Evolutionary conservation across 148 eudicot species (phyloP).

Genomic region (Talinum fruticosum): DNA sequence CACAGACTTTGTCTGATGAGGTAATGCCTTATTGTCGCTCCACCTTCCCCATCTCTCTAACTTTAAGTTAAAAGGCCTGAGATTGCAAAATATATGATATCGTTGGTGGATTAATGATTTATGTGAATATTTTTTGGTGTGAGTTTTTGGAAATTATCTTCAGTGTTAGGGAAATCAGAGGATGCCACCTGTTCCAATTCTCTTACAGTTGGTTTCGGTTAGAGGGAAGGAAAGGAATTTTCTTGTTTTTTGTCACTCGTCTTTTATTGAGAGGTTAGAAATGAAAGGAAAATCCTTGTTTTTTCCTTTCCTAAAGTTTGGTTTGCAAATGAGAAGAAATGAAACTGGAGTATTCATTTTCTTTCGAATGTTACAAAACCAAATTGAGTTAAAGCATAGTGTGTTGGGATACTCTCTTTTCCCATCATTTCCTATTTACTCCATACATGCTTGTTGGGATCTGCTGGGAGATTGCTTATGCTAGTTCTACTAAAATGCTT

Average conservation of each 20-base stretch:
- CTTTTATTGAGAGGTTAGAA: neutral
- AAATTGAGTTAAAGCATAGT: too few species aligned
- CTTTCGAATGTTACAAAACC: neutral
- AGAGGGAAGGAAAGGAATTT: neutral
- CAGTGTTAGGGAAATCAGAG: neutral
- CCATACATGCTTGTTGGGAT: neutral
- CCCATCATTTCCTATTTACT: neutral
- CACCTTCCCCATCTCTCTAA: neutral
- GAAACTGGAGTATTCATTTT: neutral
- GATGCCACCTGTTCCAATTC: neutral
- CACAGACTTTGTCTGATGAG: conserved; percentile 85
- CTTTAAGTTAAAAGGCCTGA: neutral
- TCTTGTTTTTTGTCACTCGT: neutral
- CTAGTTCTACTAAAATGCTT: neutral
- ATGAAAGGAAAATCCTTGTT: neutral
- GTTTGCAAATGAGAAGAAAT: neutral
- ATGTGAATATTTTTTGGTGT: neutral
- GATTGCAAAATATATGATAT: neutral
- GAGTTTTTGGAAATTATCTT: neutral
- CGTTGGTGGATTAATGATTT: neutral
- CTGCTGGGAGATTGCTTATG: neutral
- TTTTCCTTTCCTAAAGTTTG: neutral
- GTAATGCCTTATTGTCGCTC: conserved; percentile 28
- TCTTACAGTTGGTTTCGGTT: neutral
- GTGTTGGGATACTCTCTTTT: neutral